A percentile compares a stretch with the other conserved stretches of the same genome.
Evolutionary conservation across 2,329 filamentous ascomycete species (phyloP).

Genomic region (Alternaria panax): DNA sequence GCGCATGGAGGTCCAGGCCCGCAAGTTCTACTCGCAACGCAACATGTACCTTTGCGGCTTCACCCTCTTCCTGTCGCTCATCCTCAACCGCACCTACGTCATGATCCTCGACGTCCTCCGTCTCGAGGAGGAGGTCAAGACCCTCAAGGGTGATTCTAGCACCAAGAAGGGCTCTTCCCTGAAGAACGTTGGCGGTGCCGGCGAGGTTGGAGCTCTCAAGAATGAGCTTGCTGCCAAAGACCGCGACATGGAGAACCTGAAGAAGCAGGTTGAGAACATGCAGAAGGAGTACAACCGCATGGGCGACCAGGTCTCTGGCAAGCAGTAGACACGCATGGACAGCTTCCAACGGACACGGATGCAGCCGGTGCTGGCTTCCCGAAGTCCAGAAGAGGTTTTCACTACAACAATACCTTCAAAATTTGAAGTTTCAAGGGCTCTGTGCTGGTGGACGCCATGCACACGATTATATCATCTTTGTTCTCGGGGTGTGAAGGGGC

Average conservation of each 20-base stretch:
- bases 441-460: slow-evolving; percentile 1
- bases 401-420: slow-evolving; percentile 3
- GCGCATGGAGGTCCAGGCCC: slow-evolving; percentile 96
- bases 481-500: slow-evolving; percentile 9
- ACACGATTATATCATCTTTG: slow-evolving; percentile 6
- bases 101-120: slow-evolving; percentile 94
- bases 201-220: slow-evolving; percentile 74
- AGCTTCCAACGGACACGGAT: slow-evolving; percentile 17
- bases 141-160: slow-evolving; percentile 73
- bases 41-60: slow-evolving; percentile 99
- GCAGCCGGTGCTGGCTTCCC: slow-evolving; percentile 13
- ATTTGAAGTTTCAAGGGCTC: not conserved
- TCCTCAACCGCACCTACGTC: slow-evolving; percentile 98
- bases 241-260: slow-evolving; percentile 81
- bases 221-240: slow-evolving; percentile 76
- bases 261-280: slow-evolving; percentile 89
- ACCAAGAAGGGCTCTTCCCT: slow-evolving; percentile 72
- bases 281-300: slow-evolving; percentile 85
- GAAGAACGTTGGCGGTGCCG: slow-evolving; percentile 74
- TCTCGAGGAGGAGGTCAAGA: slow-evolving; percentile 90
- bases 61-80: slow-evolving; percentile 97
- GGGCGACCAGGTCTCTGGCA: slow-evolving; percentile 78
- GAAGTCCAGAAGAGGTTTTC: slow-evolving; percentile 13
- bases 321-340: slow-evolving; percentile 56
- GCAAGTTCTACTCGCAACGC: slow-evolving; percentile 99